Evolutionary conservation across 495 filamentous ascomycete genomes (phyloP).

Genomic region (Penicillium canariense): DNA sequence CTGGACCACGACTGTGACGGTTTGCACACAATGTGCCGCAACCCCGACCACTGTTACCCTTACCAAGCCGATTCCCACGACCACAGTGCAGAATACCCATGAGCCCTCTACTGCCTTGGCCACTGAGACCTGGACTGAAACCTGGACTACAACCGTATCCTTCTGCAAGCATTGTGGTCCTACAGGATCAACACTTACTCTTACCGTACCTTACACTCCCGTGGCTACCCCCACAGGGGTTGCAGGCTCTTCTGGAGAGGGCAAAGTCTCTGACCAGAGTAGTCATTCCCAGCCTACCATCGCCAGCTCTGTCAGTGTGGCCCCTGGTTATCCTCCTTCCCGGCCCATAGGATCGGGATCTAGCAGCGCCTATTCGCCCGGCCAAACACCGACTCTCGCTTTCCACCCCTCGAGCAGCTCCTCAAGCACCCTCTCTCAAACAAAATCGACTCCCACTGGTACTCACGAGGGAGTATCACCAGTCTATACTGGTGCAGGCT

Average conservation of each 20-base stretch:
- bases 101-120: conserved; percentile 14
- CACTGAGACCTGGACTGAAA: conserved; percentile 34
- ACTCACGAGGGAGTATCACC: conserved; percentile 24
- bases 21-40: conserved; percentile 45
- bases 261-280: background rate
- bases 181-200: conserved; percentile 33
- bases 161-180: conserved; percentile 42
- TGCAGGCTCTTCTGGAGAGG: conserved; percentile 5
- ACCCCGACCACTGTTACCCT: conserved; percentile 44
- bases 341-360: background rate
- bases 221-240: background rate
- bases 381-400: conserved; percentile 19
- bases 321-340: background rate
- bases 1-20: conserved; percentile 49
- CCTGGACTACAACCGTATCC: conserved; percentile 41
- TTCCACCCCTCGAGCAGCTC: conserved; percentile 18
- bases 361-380: conserved; percentile 6
- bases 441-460: conserved; percentile 14
- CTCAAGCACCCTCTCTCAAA: conserved; percentile 12
- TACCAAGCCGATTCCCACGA: conserved; percentile 31
- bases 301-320: background rate
- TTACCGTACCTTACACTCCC: conserved; percentile 31
- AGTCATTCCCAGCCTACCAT: background rate
- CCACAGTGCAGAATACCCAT: conserved; percentile 8
- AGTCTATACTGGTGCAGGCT: conserved; percentile 24